Base-by-base conservation (phyloP, 345 rosid genomes). In the Rubroshorea leprosula region DNA sequence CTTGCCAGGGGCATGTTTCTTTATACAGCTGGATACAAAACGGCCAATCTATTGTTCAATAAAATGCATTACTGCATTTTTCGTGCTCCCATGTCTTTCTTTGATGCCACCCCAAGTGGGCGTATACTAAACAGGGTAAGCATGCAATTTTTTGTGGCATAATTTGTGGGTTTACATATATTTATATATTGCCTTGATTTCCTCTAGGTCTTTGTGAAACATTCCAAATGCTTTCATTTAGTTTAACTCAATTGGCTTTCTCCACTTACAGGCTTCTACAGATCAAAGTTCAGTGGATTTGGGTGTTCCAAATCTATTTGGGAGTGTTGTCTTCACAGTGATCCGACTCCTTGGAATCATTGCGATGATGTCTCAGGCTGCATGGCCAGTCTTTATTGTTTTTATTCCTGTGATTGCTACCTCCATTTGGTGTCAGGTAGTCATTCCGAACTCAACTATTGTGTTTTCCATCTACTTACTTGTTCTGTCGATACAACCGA, bases 1-100 rank as follows among this genome's bases (percentile, higher is more conserved):
- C 75, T 88, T 10, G 51, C 54, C 27, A 66, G 82, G 65, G 23
- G 83, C 27, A 41, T 73, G 3, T 70, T 85, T 68, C 81, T 76
- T 45, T 67, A 64, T 1, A 70, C 72, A 13, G 80, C 81, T 16
- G 79, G 81, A 59, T 81, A 70, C 69, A 76, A 75, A 70, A 83
- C 90, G 17, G 84, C 96, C 43, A 75, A 75, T 48, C 64, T 71
- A 25, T 82, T 83, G 67, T 88, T 88, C 60, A 61, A 73, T 24
- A 79, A 79, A 50, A 72, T 88, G 96, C 86, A 81, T 65, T 54
- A 51, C 2, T 58, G 72, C 71, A 72, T 85, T 65, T 85, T 88
- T 57, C 83, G 87, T 2, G 87, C 92, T 17, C 86, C 96, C 44
- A 85, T 85, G 86, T 83, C 86, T 1, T 83, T 88, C 74, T 88